Percentiles rank a stretch among this genome's conserved stretches.
These are phyloP conservation scores for Phaffia australis DNA, from an alignment of 768 basidiomycete genomes.

Conservation along the genomic window DNA sequence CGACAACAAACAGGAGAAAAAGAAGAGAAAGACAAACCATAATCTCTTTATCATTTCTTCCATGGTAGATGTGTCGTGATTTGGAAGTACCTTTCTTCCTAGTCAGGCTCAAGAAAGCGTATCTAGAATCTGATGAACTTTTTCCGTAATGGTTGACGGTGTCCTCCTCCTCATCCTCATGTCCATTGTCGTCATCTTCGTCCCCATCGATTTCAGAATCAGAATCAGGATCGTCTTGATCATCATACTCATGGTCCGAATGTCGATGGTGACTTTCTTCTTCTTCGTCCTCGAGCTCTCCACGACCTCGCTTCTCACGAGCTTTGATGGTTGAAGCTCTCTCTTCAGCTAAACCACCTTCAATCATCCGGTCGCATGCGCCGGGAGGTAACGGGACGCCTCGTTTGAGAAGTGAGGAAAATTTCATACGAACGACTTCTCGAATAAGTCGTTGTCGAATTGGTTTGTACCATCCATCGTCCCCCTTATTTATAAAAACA, in stretches of 20 bases:
- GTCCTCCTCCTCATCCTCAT: constrained; percentile 24
- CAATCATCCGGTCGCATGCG: constrained; percentile 13
- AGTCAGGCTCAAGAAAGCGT: too few species aligned
- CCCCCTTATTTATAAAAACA: neutral
- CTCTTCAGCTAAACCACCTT: constrained; percentile 4
- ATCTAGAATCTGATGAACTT: neutral
- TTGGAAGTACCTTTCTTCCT: too few species aligned
- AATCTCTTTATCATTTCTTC: too few species aligned
- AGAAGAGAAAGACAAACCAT: too few species aligned
- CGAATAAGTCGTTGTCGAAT: constrained; percentile 18
- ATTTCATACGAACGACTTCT: constrained; percentile 18
- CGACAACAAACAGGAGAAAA: too few species aligned
- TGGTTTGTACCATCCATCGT: constrained; percentile 22
- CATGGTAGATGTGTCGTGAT: too few species aligned
- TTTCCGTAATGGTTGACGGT: constrained; percentile 25
- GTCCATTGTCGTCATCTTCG: constrained; percentile 24
- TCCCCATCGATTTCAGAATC: constrained; percentile 24
- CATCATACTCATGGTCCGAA: constrained; percentile 6
- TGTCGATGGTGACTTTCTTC: neutral
- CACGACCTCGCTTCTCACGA: neutral
- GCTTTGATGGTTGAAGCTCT: neutral
- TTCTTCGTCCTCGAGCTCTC: neutral
- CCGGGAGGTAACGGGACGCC: neutral
- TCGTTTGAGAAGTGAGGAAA: neutral
- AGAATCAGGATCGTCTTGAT: constrained; percentile 49